Evolutionary conservation across 306 rosid genomes (phyloP), one percentile per base, ranked within the genome.

Genomic region (Comarum palustre): DNA sequence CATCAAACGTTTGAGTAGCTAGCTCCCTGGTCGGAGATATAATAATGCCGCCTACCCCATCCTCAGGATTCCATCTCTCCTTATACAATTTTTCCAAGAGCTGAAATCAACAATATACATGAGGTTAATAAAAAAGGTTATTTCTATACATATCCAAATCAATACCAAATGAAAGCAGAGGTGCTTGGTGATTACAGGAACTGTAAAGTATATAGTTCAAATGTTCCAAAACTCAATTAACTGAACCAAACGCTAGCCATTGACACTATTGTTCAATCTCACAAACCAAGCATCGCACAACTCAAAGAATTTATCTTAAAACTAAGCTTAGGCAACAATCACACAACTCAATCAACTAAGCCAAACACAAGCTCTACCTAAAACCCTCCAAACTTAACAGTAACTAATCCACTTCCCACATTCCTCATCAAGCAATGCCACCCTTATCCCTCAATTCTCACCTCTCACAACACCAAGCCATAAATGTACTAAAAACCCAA

Each of bases 1-100:
- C 97, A 61, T 91, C 96, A 76, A 94, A 94, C 19, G 84, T 67
- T 75, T 94, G 96, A 61, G 69, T 82, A 62, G 95, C 99, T 76
- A 91, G 77, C 82, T 94, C 99, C 81, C 99, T 86, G 9, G 97
- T 89, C 19, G 97, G 95, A 45, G 97, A 91, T 78, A 94, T 77
- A 41, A 94, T 82, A 52, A 94, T 94, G 86, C 96, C 74, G 66
- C 96, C 99, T 6, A 94, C 99, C 60, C 97, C 97, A 77, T 82
- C 90, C 75, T 89, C 91, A 5, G 89, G 86, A 20, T 86, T 85
- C 94, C 96, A 94, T 71, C 86, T 88, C 84, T 87, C 97, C 79
- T 84, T 83, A 58, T 84, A 83, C 82, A 94, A 75, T 80, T 91
- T 94, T 71, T 94, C 99, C 75, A 94, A 69, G 59, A 91, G 89